Base-by-base conservation (phyloP, 345 rosid species). In the Eucalyptus marginata region DNA sequence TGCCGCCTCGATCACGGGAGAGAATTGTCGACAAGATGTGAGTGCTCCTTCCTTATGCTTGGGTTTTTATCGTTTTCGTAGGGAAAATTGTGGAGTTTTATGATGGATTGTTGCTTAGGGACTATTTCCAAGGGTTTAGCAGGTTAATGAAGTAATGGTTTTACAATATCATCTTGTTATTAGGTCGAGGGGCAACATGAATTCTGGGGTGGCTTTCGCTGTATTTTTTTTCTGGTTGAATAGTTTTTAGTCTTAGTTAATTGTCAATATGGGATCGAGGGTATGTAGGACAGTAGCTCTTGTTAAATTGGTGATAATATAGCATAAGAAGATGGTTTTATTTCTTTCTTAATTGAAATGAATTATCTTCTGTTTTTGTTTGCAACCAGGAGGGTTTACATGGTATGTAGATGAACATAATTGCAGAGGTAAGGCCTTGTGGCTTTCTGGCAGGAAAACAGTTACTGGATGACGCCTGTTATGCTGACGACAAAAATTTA, bases 11-110 rank as follows among this genome's bases (percentile, higher is more conserved):
- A 46, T 64, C 95, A 6, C 91, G 99, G 25, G 92, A 88, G 86
- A 92, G 90, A 88, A 92, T 95, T 87, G 90, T 95, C 87, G 49
- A 89, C 86, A 95, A 90, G 92, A 92, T 97, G 98, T 95, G 90
- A 91, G 95, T 87, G 89, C 50, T 49, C 18, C 49, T 24, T n/a
- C 27, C 14, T 86, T 86, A 29, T 50, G 25, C 66, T 20, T 22
- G 49, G 31, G 22, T 24, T 49, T 31, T 86, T 5, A 11, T 49
- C 66, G n/a, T n/a, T 86, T 17, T 64, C 20, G 2, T 64, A 13
- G 10, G 76, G 76, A 64, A 64, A n/a, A 64, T 64, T 64, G 36
- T n/a, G 76, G 76, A 27, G 86, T 81, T 40, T 40, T 81, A 20
- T 4, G 86, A 81, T 40, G 76, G 76, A 64, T 64, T 31, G 76